Evolutionary conservation across 2,329 filamentous ascomycete genomes (phyloP).

Genomic region (Exserohilum turcica): DNA sequence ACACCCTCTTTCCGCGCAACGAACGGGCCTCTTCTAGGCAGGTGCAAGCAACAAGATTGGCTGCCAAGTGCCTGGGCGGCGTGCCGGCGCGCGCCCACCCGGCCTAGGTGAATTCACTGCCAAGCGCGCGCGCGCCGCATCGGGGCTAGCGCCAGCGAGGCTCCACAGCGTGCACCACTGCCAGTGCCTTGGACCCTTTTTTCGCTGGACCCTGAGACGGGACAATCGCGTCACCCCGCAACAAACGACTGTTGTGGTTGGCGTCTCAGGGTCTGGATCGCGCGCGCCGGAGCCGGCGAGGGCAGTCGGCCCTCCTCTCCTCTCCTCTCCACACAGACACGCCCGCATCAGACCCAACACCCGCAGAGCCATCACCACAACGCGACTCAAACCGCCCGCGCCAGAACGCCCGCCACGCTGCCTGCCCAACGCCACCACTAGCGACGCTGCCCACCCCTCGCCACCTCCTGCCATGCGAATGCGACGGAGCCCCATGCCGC

Average conservation of each 20-base stretch:
- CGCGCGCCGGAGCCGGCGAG: not conserved
- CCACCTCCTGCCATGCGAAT: not conserved
- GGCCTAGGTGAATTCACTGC: not conserved
- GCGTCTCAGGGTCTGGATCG: not conserved
- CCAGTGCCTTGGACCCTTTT: slow-evolving; percentile 1
- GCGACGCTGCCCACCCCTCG: not conserved
- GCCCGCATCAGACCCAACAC: not conserved
- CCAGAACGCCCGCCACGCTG: not conserved
- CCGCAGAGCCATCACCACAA: not conserved
- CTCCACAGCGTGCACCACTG: too few relatives aligned
- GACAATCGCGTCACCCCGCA: not conserved
- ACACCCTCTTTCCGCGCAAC: not conserved
- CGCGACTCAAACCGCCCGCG: not conserved
- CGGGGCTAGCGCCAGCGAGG: not conserved
- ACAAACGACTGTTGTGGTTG: not conserved
- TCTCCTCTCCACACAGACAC: not conserved
- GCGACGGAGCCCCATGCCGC: not conserved
- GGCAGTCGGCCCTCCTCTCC: not conserved
- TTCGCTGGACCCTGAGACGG: slow-evolving; percentile 11
- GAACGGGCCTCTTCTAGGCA: slow-evolving; percentile 10
- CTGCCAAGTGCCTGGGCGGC: slow-evolving; percentile 6
- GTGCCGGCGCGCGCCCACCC: not conserved
- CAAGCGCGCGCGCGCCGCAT: not conserved
- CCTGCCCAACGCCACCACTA: not conserved
- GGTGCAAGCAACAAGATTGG: slow-evolving; percentile 1